These are phyloP conservation scores for Onygenales sp. DNA, from an alignment of 2,329 filamentous ascomycete genomes.

Conservation along the genomic window DNA sequence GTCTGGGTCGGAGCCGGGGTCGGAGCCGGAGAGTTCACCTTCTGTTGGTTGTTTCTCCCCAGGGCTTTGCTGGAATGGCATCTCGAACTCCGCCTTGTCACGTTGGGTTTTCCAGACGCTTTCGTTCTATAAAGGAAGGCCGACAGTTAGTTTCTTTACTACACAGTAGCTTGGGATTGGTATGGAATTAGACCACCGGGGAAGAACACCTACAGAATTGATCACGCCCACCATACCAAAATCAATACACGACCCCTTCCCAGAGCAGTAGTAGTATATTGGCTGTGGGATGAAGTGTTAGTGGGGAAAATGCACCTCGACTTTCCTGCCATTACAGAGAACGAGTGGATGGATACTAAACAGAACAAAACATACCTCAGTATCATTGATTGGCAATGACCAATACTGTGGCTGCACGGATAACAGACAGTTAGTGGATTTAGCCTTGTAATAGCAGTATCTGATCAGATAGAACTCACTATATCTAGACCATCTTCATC, in stretches of 20 bases:
- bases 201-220: conserved; percentile 47
- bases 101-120: too few species aligned
- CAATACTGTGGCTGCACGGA: conserved; percentile 24
- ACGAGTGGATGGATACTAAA: background rate
- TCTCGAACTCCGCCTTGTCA: too few species aligned
- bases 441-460: too few species aligned
- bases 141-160: too few species aligned
- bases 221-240: conserved; percentile 74
- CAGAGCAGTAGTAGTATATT: conserved; percentile 63
- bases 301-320: too few species aligned
- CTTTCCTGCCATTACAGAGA: too few species aligned
- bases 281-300: conserved; percentile 27
- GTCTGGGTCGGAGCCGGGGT: conserved; percentile 5
- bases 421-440: too few species aligned
- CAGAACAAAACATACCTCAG: conserved; percentile 26
- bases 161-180: background rate
- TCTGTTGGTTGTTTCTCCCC: conserved; percentile 36
- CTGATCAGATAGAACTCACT: background rate
- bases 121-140: too few species aligned
- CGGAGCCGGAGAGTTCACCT: conserved; percentile 16
- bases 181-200: too few species aligned
- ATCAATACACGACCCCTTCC: too few species aligned
- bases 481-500: conserved; percentile 32
- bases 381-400: conserved; percentile 46
- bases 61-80: too few species aligned